Evolutionary conservation across 352 stramenopile genomes (phyloP).

Genomic region (Achlya hypogyna): DNA sequence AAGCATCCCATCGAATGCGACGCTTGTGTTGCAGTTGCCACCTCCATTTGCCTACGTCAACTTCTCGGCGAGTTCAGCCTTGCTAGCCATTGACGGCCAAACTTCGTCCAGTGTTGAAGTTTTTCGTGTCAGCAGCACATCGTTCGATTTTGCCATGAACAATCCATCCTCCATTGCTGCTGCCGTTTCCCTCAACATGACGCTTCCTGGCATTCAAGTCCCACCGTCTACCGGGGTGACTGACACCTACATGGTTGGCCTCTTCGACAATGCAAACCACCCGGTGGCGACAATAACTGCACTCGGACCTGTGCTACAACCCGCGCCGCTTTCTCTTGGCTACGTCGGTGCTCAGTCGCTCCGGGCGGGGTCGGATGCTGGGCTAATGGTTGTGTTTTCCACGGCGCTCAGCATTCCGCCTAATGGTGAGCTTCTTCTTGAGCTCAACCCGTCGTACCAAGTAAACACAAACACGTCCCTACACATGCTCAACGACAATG

Average conservation of each 20-base stretch:
- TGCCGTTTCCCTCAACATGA: neutral
- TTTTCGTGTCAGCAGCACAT: neutral
- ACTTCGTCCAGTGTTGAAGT: neutral
- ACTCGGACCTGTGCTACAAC: neutral
- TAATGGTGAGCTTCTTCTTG: neutral
- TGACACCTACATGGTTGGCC: neutral
- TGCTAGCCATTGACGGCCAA: neutral
- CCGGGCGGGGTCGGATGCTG: neutral
- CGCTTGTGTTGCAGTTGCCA: neutral
- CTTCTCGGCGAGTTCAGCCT: neutral
- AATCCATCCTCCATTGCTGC: neutral
- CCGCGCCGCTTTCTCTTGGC: neutral
- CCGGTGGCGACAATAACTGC: neutral
- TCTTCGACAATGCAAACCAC: neutral
- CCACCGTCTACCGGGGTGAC: neutral
- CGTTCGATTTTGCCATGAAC: neutral
- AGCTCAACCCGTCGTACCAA: neutral
- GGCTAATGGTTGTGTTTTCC: neutral
- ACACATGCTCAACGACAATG: neutral
- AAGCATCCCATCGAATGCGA: neutral
- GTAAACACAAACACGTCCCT: neutral
- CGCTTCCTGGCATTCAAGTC: neutral
- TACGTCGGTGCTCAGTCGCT: slow-evolving; percentile 6
- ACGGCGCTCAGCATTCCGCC: neutral
- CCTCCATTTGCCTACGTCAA: slow-evolving; percentile 6